phyloP scores from a whole-genome alignment of 495 filamentous ascomycete species.

The Penicillium waksmanii region DNA sequence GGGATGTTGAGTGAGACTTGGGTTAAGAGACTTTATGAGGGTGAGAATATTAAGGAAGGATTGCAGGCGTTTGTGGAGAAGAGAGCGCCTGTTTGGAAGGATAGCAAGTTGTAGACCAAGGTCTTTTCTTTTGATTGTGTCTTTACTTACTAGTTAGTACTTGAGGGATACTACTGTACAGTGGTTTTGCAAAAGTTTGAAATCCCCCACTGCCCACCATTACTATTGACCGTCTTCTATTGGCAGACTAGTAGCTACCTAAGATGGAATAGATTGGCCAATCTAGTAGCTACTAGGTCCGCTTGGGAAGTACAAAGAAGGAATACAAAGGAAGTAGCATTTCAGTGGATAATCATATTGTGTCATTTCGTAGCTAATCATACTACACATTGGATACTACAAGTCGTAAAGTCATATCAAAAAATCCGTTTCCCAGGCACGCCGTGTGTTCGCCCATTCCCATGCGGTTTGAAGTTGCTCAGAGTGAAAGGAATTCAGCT shows the following conservation, averaged over 20 bases:
- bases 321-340: neutral
- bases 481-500: constrained; percentile 7
- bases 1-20: constrained; percentile 58
- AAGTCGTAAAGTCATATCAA: constrained; percentile 25
- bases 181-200: no score
- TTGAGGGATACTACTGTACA: no score
- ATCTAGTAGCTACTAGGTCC: no score
- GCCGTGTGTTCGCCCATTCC: constrained; percentile 40
- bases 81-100: constrained; percentile 73
- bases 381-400: constrained; percentile 11
- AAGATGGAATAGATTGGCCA: no score
- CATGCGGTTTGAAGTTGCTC: constrained; percentile 29
- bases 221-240: no score
- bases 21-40: constrained; percentile 64
- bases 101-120: constrained; percentile 67
- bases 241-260: no score
- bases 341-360: constrained; percentile 3
- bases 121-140: neutral
- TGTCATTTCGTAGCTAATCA: constrained; percentile 15
- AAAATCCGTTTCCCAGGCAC: constrained; percentile 20
- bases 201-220: no score
- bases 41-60: constrained; percentile 82
- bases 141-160: no score
- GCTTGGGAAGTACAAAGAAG: no score
- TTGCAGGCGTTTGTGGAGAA: constrained; percentile 82